Evolutionary conservation across 768 basidiomycete genomes (phyloP).

Genomic region (Austroboletus festivus): DNA sequence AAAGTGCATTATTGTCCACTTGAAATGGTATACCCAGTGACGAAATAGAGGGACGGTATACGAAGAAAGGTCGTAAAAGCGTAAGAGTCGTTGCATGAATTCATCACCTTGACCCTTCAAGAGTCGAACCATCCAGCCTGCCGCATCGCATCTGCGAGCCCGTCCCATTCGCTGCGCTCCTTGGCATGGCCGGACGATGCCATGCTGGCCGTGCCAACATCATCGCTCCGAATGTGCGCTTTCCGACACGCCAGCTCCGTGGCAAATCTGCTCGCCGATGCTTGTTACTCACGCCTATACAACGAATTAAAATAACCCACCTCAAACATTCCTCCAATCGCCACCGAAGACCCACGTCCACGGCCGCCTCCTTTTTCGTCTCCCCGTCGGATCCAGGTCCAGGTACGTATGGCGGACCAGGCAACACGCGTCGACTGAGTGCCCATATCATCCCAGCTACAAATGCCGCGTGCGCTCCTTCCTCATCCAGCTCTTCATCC

Average conservation of each 20-base stretch:
- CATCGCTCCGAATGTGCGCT: constrained; percentile 30
- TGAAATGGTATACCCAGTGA: too few relatives aligned
- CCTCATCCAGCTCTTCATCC: constrained; percentile 57
- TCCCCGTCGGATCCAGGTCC: constrained; percentile 13
- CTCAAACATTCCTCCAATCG: constrained; percentile 78
- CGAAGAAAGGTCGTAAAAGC: background rate
- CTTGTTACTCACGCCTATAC: background rate
- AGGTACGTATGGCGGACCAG: constrained; percentile 76
- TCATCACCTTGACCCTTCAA: constrained; percentile 4
- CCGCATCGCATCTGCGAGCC: constrained; percentile 70
- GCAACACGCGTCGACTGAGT: constrained; percentile 64
- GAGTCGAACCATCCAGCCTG: constrained; percentile 73
- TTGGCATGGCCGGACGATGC: constrained; percentile 14
- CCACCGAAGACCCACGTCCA: constrained; percentile 53
- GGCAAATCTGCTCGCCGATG: constrained; percentile 55
- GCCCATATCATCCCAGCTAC: constrained; percentile 88
- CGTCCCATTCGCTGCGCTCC: constrained; percentile 58
- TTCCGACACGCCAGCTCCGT: constrained; percentile 80
- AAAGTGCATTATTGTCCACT: too few relatives aligned
- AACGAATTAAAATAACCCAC: constrained; percentile 34
- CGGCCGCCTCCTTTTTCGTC: constrained; percentile 35
- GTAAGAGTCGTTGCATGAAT: background rate
- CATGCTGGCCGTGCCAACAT: constrained; percentile 1
- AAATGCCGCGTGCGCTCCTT: constrained; percentile 78
- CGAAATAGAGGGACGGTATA: too few relatives aligned